Percentiles rank a stretch among this genome's conserved stretches.
phyloP scores from a whole-genome alignment of 768 basidiomycete species.

The Dioszegia crocea region DNA sequence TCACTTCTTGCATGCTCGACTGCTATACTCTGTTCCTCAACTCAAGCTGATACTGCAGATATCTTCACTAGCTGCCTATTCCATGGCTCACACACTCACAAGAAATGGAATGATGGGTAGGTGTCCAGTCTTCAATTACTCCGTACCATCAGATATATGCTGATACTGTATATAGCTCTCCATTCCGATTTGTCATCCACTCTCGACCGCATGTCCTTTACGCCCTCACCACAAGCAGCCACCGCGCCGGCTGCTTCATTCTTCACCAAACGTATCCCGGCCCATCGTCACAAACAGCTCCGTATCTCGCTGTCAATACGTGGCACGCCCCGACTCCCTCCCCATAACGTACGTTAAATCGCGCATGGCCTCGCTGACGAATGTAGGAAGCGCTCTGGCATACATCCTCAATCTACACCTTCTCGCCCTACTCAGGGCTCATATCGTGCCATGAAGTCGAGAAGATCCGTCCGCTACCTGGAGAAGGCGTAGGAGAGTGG shows the following conservation, averaged over 20 bases:
- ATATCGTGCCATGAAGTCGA: conserved; percentile 46
- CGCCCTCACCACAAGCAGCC: conserved; percentile 22
- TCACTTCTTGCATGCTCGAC: background rate
- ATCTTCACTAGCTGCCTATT: conserved; percentile 38
- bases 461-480: conserved; percentile 47
- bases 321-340: conserved; percentile 36
- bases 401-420: conserved; percentile 47
- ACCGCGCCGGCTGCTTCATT: conserved; percentile 4
- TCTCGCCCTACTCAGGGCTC: conserved; percentile 46
- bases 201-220: conserved; percentile 42
- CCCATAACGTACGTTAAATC: conserved; percentile 32
- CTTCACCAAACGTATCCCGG: conserved; percentile 21
- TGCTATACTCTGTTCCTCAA: no score
- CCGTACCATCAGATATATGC: background rate
- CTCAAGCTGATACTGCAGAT: conserved; percentile 29
- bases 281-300: conserved; percentile 38
- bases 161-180: conserved; percentile 29
- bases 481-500: conserved; percentile 48
- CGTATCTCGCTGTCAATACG: conserved; percentile 31
- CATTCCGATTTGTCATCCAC: conserved; percentile 39
- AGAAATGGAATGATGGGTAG: conserved; percentile 47
- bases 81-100: conserved; percentile 41
- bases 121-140: background rate
- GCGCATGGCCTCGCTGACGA: background rate
- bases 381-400: conserved; percentile 44